phyloP scores from a whole-genome alignment of 768 basidiomycete genomes.

The Suillus placidus region DNA sequence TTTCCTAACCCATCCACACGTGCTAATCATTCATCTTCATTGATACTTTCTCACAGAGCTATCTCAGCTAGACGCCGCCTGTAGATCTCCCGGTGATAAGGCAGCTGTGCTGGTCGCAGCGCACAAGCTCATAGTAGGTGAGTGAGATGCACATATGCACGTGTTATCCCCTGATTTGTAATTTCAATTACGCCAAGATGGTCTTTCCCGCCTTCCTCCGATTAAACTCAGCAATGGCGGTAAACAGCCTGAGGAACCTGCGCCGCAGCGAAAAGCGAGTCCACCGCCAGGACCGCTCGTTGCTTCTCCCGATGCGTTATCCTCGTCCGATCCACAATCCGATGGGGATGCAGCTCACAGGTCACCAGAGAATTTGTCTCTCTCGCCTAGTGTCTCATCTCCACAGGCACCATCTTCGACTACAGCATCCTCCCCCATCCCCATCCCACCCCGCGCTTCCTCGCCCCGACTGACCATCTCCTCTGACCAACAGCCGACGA shows the following conservation, averaged over 20 bases:
- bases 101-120: constrained; percentile 77
- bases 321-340: constrained; percentile 7
- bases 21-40: constrained; percentile 31
- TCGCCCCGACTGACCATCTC: constrained; percentile 13
- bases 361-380: constrained; percentile 14
- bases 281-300: background rate
- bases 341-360: constrained; percentile 6
- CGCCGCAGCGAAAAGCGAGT: background rate
- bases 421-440: constrained; percentile 5
- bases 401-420: background rate
- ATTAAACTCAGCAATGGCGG: constrained; percentile 72
- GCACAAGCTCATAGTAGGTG: constrained; percentile 87
- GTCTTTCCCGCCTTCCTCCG: constrained; percentile 71
- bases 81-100: constrained; percentile 75
- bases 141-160: constrained; percentile 26
- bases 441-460: constrained; percentile 10
- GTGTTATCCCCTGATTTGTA: background rate
- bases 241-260: constrained; percentile 27
- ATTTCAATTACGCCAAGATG: constrained; percentile 49
- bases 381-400: constrained; percentile 12
- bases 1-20: constrained; percentile 6
- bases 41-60: constrained; percentile 43
- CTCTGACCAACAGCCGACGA: constrained; percentile 41
- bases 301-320: constrained; percentile 9
- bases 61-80: constrained; percentile 48